These are phyloP conservation scores for Eruca vesicaria DNA, from an alignment of 441 rosid species.

Conservation along the genomic window DNA sequence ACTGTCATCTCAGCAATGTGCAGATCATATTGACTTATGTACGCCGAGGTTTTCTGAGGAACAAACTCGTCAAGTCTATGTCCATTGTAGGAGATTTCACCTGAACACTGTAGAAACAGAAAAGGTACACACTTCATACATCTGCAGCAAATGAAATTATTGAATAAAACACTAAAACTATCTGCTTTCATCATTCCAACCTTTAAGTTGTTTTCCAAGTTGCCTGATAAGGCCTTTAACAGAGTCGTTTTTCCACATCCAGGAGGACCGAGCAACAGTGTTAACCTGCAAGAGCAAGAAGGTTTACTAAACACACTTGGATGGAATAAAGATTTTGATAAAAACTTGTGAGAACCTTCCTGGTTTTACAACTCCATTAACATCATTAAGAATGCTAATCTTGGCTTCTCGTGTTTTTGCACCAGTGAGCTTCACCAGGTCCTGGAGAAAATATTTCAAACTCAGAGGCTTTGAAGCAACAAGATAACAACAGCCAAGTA, in stretches of 20 bases:
- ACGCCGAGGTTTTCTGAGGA: conserved; percentile 63
- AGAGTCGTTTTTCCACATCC: conserved; percentile 64
- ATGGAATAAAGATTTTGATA: neutral
- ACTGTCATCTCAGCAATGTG: conserved; percentile 79
- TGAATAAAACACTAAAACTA: neutral
- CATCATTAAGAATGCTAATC: conserved; percentile 50
- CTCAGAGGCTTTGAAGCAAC: neutral
- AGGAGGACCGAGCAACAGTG: conserved; percentile 63
- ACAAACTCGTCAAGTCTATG: conserved; percentile 49
- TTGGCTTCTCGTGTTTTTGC: conserved; percentile 37
- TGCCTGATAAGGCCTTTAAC: conserved; percentile 56
- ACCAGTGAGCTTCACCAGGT: conserved; percentile 40
- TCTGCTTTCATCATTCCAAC: conserved; percentile 32
- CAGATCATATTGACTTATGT: conserved; percentile 64
- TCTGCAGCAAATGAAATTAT: neutral
- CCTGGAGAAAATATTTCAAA: conserved; percentile 30
- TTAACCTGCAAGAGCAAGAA: conserved; percentile 42
- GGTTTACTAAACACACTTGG: neutral
- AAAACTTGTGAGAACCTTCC: conserved; percentile 45
- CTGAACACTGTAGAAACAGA: conserved; percentile 37
- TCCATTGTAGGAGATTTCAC: conserved; percentile 64
- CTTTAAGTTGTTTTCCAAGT: conserved; percentile 47
- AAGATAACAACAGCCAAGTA: conserved; percentile 4
- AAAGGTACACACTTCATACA: conserved; percentile 9
- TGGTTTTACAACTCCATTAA: conserved; percentile 54